A percentile compares a stretch with the other conserved stretches of the same genome.
Conservation (phyloP, 2,329 filamentous ascomycete species). For the Fonsecaea multimorphosa region DNA sequence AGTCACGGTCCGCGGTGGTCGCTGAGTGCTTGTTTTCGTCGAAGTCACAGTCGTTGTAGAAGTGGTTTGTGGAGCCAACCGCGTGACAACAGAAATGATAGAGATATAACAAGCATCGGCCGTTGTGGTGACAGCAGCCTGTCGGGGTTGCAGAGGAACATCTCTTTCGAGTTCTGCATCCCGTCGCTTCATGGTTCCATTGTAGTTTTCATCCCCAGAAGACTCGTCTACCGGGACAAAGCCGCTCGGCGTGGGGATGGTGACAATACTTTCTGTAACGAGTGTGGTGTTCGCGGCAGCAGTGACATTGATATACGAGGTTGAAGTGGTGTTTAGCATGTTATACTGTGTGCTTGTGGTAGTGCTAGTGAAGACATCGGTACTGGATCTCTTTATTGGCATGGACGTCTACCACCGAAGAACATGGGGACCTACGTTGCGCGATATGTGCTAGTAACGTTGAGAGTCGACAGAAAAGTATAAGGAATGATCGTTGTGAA, state of each 20-base stretch:
- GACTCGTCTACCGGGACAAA: slow-evolving; percentile 9
- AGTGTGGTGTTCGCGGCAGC: neutral
- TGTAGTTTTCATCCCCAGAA: slow-evolving; percentile 7
- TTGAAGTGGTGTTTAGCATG: neutral
- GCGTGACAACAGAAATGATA: slow-evolving; percentile 11
- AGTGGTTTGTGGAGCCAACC: slow-evolving; percentile 3
- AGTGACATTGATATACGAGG: slow-evolving; percentile 1
- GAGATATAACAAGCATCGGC: slow-evolving; percentile 8
- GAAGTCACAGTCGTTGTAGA: slow-evolving; percentile 2
- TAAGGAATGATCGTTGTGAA: neutral
- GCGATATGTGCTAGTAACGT: slow-evolving; percentile 3
- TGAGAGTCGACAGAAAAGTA: neutral
- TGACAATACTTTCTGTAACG: neutral
- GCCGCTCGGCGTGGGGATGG: slow-evolving; percentile 1
- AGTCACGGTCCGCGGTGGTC: slow-evolving; percentile 2
- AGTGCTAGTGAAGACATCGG: slow-evolving; percentile 10
- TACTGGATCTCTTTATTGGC: too few species aligned
- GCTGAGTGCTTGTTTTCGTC: slow-evolving; percentile 9
- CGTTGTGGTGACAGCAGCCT: neutral
- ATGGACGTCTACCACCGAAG: too few species aligned
- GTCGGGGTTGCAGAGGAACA: neutral
- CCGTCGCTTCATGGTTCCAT: neutral
- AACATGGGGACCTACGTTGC: neutral
- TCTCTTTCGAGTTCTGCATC: neutral
- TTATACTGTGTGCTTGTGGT: slow-evolving; percentile 5